Conservation (phyloP, 768 basidiomycete genomes). For the Clavaria fumosa region DNA sequence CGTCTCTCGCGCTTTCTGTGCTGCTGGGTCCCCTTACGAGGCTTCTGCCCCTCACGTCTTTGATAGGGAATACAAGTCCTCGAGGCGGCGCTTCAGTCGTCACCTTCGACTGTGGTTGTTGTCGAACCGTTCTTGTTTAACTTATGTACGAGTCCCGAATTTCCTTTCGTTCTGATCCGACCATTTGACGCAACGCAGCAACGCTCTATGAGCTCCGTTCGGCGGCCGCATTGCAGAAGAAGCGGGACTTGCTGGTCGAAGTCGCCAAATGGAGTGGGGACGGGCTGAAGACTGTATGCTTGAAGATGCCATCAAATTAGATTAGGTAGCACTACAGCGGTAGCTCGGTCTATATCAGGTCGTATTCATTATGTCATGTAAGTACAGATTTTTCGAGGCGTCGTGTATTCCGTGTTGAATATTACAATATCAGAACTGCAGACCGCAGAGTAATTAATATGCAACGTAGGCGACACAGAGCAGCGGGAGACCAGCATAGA, state of each 20-base stretch:
- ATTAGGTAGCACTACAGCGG: too few species aligned
- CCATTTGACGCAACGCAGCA: too few species aligned
- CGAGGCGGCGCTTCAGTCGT: slow-evolving; percentile 42
- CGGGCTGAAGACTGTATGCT: slow-evolving; percentile 56
- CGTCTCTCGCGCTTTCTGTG: neutral
- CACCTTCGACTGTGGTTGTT: slow-evolving; percentile 56
- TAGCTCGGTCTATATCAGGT: too few species aligned
- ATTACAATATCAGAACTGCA: too few species aligned
- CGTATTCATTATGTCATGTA: too few species aligned
- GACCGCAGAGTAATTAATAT: slow-evolving; percentile 17
- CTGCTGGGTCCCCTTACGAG: too few species aligned
- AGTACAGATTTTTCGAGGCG: too few species aligned
- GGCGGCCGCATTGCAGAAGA: slow-evolving; percentile 56
- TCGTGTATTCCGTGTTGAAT: too few species aligned
- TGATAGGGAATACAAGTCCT: slow-evolving; percentile 52
- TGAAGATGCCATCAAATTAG: slow-evolving; percentile 61
- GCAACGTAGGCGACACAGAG: slow-evolving; percentile 60
- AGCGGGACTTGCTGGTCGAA: slow-evolving; percentile 55
- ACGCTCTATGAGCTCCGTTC: slow-evolving; percentile 76
- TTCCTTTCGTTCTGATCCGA: too few species aligned
- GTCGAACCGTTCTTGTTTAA: slow-evolving; percentile 81
- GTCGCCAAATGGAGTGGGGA: slow-evolving; percentile 82
- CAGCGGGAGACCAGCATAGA: slow-evolving; percentile 85
- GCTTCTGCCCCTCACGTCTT: slow-evolving; percentile 1
- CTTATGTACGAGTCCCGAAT: slow-evolving; percentile 51